phyloP scores from a whole-genome alignment of 2,329 filamentous ascomycete species.

The Talaromyces sp. region DNA sequence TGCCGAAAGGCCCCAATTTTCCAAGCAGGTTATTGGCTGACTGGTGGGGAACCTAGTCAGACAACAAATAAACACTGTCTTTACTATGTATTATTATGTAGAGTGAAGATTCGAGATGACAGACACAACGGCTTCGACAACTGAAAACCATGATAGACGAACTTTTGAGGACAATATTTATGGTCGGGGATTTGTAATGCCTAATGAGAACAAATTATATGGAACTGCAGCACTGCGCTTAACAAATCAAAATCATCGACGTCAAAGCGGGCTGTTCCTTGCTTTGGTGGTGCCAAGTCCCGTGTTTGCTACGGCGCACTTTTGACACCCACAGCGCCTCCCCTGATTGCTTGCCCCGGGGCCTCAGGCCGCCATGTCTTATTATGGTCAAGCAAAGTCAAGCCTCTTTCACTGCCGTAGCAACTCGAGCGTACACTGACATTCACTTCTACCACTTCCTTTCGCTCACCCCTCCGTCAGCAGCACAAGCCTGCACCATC shows the following conservation, averaged over 20 bases:
- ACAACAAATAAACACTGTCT: constrained; percentile 8
- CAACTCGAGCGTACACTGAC: background rate
- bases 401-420: background rate
- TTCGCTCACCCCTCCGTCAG: constrained; percentile 1
- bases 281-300: background rate
- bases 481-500: constrained; percentile 5
- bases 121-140: background rate
- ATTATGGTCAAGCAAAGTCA: background rate
- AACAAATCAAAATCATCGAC: background rate
- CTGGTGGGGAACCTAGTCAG: background rate
- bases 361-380: background rate
- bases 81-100: too few relatives aligned
- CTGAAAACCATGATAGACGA: too few relatives aligned
- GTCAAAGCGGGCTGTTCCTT: background rate
- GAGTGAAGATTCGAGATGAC: background rate
- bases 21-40: background rate
- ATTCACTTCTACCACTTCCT: background rate
- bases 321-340: background rate
- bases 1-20: background rate
- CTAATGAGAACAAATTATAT: background rate
- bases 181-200: background rate
- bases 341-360: background rate
- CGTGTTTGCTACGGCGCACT: background rate
- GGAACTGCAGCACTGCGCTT: background rate
- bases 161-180: background rate